Percentiles rank a stretch among this genome's conserved stretches.
phyloP scores from a whole-genome alignment of 805 yeast species.

The Sugiyamaella valdiviana region DNA sequence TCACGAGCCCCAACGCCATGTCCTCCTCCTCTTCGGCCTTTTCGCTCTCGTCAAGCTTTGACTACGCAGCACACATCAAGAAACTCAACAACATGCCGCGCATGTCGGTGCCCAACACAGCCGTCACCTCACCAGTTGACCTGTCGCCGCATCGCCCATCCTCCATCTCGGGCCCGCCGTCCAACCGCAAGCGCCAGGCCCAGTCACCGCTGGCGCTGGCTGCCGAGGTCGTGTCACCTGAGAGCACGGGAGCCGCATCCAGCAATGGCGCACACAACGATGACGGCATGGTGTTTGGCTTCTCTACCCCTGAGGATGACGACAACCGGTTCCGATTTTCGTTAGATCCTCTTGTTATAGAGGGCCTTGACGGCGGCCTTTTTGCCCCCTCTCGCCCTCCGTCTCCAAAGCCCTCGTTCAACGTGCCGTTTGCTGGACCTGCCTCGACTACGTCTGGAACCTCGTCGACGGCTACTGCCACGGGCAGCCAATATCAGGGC shows the following conservation, averaged over 20 bases:
- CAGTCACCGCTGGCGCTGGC: constrained; percentile 13
- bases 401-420: constrained; percentile 4
- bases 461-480: background rate
- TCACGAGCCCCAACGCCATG: constrained; percentile 38
- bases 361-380: constrained; percentile 35
- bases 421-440: background rate
- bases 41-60: constrained; percentile 34
- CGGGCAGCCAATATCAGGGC: background rate
- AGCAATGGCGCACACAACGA: background rate
- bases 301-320: constrained; percentile 13
- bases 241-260: background rate
- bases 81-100: constrained; percentile 39
- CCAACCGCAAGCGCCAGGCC: constrained; percentile 13
- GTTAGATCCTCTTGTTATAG: constrained; percentile 45
- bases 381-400: constrained; percentile 14
- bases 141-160: background rate
- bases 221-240: constrained; percentile 10
- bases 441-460: background rate
- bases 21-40: constrained; percentile 30
- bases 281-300: constrained; percentile 12
- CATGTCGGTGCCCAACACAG: background rate
- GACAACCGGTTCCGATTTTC: constrained; percentile 34
- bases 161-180: background rate
- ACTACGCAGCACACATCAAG: constrained; percentile 58
- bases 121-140: background rate